Conservation (phyloP, 805 yeast species). For the Suhomyces xylopsoci region DNA sequence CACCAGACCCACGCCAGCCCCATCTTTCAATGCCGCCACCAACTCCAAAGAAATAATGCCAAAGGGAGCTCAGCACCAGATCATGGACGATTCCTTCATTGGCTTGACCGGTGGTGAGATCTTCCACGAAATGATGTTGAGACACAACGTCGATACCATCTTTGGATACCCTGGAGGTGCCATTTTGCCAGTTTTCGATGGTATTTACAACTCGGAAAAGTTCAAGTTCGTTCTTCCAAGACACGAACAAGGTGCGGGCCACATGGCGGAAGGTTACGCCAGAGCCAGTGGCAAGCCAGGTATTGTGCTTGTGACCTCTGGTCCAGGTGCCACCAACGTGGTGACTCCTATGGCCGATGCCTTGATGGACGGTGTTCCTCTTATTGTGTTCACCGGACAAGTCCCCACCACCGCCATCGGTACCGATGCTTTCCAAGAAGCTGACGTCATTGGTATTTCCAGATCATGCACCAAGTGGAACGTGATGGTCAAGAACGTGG, state of each 20-base stretch:
- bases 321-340: constrained; percentile 98
- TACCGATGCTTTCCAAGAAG: constrained; percentile 99
- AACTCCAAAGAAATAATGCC: background rate
- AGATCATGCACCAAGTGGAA: constrained; percentile 99
- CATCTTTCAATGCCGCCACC: constrained; percentile 40
- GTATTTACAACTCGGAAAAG: constrained; percentile 85
- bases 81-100: constrained; percentile 81
- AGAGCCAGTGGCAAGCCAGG: constrained; percentile 95
- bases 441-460: constrained; percentile 95
- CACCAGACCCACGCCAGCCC: constrained; percentile 47
- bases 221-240: constrained; percentile 91
- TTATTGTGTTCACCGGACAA: constrained; percentile 96
- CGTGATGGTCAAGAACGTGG: constrained; percentile 94
- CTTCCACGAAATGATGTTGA: constrained; percentile 97
- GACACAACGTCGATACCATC: constrained; percentile 92
- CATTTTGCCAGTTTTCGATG: constrained; percentile 95
- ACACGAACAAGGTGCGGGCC: constrained; percentile 99
- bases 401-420: constrained; percentile 95
- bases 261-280: constrained; percentile 99
- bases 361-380: constrained; percentile 92
- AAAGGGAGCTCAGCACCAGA: background rate
- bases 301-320: constrained; percentile 96
- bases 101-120: constrained; percentile 98
- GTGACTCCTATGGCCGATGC: constrained; percentile 99
- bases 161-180: constrained; percentile 99